Conservation (phyloP, 179 eudicot genomes). For the Camellia oleifera region DNA sequence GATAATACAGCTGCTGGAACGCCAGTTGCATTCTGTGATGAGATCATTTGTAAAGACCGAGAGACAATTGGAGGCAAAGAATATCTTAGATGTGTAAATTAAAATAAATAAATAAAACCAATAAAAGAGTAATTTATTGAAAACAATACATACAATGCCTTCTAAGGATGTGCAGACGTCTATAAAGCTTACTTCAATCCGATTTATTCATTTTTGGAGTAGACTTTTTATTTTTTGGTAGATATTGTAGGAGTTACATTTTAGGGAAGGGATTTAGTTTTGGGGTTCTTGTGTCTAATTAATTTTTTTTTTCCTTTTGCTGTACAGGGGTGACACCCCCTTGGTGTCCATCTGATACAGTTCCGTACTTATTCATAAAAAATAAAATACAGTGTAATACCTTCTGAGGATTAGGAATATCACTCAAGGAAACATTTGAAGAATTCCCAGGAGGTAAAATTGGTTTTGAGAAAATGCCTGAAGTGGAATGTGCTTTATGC, state of each 20-base stretch:
- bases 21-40: conserved; percentile 49
- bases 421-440: conserved; percentile 37
- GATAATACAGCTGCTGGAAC: conserved; percentile 39
- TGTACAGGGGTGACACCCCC: too few relatives aligned
- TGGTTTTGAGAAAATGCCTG: conserved; percentile 51
- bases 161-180: conserved; percentile 22
- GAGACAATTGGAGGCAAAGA: neutral
- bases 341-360: too few relatives aligned
- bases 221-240: too few relatives aligned
- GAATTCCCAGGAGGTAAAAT: conserved; percentile 39
- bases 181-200: too few relatives aligned
- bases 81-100: neutral
- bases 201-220: too few relatives aligned
- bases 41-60: conserved; percentile 5
- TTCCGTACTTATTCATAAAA: too few relatives aligned
- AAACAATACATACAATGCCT: conserved; percentile 33
- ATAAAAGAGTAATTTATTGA: neutral
- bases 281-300: too few relatives aligned
- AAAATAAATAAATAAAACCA: neutral
- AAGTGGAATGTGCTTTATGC: conserved; percentile 36
- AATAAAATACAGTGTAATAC: conserved; percentile 20
- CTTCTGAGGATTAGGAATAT: conserved; percentile 46
- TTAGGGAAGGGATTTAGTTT: too few relatives aligned
- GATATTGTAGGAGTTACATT: too few relatives aligned
- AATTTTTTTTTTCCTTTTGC: too few relatives aligned